phyloP scores from a whole-genome alignment of 1,139 yeast species.

The Starmera stellimalicola region DNA sequence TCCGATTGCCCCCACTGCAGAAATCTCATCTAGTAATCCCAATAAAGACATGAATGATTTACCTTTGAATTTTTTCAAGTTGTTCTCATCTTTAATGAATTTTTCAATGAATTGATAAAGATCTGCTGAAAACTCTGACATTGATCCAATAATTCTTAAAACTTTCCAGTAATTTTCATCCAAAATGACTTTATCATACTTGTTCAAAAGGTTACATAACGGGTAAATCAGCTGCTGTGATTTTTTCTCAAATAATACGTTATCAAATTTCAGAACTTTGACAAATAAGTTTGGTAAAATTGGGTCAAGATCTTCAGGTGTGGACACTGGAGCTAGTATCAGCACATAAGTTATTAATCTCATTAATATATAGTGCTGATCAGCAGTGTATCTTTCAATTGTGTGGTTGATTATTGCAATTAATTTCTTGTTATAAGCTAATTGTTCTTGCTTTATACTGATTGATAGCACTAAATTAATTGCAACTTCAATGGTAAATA shows the following conservation, averaged over 20 bases:
- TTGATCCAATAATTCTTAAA: constrained; percentile 47
- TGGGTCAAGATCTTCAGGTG: not conserved
- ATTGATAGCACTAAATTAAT: constrained; percentile 42
- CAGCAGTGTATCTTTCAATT: constrained; percentile 7
- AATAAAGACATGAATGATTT: constrained; percentile 48
- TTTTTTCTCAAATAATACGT: constrained; percentile 21
- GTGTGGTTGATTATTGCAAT: constrained; percentile 3
- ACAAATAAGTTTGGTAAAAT: constrained; percentile 5
- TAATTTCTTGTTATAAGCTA: not conserved
- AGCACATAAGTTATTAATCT: constrained; percentile 15
- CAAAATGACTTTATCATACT: constrained; percentile 28
- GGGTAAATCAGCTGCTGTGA: constrained; percentile 48
- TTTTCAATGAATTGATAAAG: constrained; percentile 42
- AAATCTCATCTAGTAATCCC: constrained; percentile 70
- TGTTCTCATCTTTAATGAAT: constrained; percentile 27
- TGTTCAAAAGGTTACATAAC: constrained; percentile 40
- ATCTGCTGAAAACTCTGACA: constrained; percentile 38
- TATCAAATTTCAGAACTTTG: constrained; percentile 12
- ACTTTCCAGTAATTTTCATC: constrained; percentile 57
- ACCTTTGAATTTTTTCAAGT: constrained; percentile 18
- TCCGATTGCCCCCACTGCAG: constrained; percentile 76
- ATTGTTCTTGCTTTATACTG: constrained; percentile 27
- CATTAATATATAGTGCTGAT: constrained; percentile 6
- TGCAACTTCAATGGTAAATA: constrained; percentile 46
- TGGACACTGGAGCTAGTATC: constrained; percentile 6